phyloP scores from a whole-genome alignment of 352 stramenopile genomes.

The Plasmopara muralis region DNA sequence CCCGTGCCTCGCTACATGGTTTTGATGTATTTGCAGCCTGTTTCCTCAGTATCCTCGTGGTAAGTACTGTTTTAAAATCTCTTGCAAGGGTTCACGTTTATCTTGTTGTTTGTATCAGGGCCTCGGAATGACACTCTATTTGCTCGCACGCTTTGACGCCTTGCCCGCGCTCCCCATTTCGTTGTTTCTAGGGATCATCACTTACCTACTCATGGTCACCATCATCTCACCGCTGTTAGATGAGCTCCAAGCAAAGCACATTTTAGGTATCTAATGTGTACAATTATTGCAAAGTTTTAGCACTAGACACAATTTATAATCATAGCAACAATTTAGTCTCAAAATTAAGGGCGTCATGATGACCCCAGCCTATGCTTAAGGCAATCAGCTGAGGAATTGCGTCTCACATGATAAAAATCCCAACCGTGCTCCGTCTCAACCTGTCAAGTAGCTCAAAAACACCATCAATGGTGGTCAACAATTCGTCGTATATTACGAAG shows the following conservation, averaged over 20 bases:
- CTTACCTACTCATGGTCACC: conserved; percentile 35
- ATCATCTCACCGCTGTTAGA: conserved; percentile 34
- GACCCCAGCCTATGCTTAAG: too few species aligned
- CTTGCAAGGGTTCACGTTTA: background rate
- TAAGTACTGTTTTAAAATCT: conserved; percentile 22
- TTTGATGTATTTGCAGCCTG: conserved; percentile 90
- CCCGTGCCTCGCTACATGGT: conserved; percentile 88
- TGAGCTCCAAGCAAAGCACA: conserved; percentile 15
- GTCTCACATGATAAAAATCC: too few species aligned
- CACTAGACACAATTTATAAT: too few species aligned
- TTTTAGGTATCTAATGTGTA: conserved; percentile 13
- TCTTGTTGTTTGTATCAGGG: conserved; percentile 26
- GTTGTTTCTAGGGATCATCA: conserved; percentile 81
- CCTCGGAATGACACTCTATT: conserved; percentile 87
- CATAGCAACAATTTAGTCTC: too few species aligned
- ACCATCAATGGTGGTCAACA: background rate
- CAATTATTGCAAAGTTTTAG: background rate
- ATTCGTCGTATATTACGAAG: conserved; percentile 48
- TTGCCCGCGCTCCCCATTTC: conserved; percentile 94
- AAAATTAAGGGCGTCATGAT: too few species aligned
- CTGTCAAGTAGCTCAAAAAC: background rate
- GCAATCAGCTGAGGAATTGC: too few species aligned
- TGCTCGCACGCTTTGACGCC: conserved; percentile 90
- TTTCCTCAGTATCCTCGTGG: conserved; percentile 88
- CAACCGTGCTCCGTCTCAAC: too few species aligned